phyloP scores from a whole-genome alignment of 2,329 filamentous ascomycete species.

The Keithomyces neogunnii region DNA sequence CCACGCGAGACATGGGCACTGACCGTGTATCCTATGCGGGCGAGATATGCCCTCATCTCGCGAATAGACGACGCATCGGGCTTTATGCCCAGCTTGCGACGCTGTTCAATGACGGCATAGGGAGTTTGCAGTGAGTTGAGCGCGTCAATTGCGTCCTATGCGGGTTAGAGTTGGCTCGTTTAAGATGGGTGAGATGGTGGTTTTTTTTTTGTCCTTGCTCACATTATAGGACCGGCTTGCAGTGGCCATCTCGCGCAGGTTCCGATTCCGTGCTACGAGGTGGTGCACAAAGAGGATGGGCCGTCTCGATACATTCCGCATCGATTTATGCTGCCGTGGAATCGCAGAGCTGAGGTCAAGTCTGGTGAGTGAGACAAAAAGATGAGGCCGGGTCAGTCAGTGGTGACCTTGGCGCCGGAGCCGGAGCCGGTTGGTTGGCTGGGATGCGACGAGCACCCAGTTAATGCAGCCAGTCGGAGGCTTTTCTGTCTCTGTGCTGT shows the following conservation, averaged over 20 bases:
- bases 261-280: conserved; percentile 10
- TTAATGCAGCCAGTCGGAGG: no score
- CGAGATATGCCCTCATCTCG: conserved; percentile 73
- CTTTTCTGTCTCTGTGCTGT: no score
- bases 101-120: conserved; percentile 68
- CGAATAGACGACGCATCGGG: conserved; percentile 63
- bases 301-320: conserved; percentile 25
- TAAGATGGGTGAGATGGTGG: not conserved
- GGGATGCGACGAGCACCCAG: no score
- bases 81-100: conserved; percentile 63
- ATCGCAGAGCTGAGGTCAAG: not conserved
- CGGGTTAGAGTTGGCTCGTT: no score
- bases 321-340: conserved; percentile 11
- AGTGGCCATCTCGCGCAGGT: conserved; percentile 19
- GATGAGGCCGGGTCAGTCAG: not conserved
- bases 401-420: not conserved
- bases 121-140: conserved; percentile 91
- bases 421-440: not conserved
- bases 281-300: conserved; percentile 14
- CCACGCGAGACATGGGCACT: conserved; percentile 8
- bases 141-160: conserved; percentile 72
- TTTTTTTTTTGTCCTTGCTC: conserved; percentile 3
- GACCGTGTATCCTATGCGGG: conserved; percentile 67
- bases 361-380: not conserved
- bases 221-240: conserved; percentile 26